Evolutionary conservation across 1,284 basidiomycete species (phyloP), one percentile per base, ranked within the genome.

Genomic region (Paramarasmius palmivorus): DNA sequence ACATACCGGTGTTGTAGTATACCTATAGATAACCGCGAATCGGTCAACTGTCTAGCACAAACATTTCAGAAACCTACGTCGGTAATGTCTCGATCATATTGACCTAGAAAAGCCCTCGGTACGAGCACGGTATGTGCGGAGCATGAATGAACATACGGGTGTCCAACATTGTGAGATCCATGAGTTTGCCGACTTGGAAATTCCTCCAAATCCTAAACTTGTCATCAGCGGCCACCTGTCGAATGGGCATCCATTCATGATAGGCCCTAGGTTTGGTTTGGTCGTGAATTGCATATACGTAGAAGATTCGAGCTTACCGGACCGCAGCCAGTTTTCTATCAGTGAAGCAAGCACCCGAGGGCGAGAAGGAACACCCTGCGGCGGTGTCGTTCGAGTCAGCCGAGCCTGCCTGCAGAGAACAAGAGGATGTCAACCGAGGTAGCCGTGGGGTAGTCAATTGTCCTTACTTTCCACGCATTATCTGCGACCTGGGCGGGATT

Each of bases 211-310:
- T 86, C 12, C 84, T 73, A 12, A 86, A 74, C 58, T 82, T 74
- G 62, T 88, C 84, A 49, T 78, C 77, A 2, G 77, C 74, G 53
- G 77, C 77, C 14, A 87, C 82, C 63, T 86, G 83, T 9, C 83
- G 75, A 55, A 88, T 83, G 12, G 86, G 85, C 73, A 88, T 80
- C 84, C 84, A 87, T 61, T 86, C 83, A 61, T 85, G 83, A 65
- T 86, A 88, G 0, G 84, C 84, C 26, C 54, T 56, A 7, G 20
- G 20, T 47, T 25, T 15, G 14, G 34, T 19, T 23, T 14, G 41
- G 6, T 42, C 15, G 49, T 84, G 3, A 5, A 19, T 15, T 26
- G 10, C n/a, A 42, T n/a, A 26, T 7, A 10, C 23, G 17, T 10
- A 19, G 1, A 25, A 10, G 19, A 39, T 15, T 1, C 19, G 14